phyloP scores from a whole-genome alignment of 2,329 filamentous ascomycete species.

The Penicillium oxalicum region DNA sequence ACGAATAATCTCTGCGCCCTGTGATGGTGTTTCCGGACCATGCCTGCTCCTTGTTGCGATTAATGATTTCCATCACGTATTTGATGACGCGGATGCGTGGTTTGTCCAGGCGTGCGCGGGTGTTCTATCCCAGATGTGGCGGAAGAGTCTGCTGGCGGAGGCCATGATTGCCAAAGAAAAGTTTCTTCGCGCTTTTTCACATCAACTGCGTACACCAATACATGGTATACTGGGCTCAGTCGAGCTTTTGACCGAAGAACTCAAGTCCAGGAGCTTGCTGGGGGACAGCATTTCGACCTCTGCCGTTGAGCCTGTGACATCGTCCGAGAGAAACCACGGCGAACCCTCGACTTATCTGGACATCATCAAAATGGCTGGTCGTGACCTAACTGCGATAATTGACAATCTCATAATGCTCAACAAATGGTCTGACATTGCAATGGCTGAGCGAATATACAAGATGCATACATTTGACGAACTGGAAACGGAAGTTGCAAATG shows the following conservation, averaged over 20 bases:
- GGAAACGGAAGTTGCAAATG: slow-evolving; percentile 2
- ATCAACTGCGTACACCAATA: slow-evolving; percentile 10
- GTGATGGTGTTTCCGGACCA: slow-evolving; percentile 6
- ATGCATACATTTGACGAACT: slow-evolving; percentile 4
- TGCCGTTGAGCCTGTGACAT: neutral
- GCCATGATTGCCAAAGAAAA: slow-evolving; percentile 11
- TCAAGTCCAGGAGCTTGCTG: neutral
- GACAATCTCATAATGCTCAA: slow-evolving; percentile 12
- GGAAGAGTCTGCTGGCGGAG: slow-evolving; percentile 4
- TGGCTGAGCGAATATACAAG: slow-evolving; percentile 6
- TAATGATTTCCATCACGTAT: slow-evolving; percentile 10
- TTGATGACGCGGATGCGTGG: slow-evolving; percentile 12
- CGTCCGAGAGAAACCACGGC: neutral
- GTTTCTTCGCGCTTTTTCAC: slow-evolving; percentile 11
- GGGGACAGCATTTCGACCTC: neutral
- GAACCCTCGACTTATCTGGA: slow-evolving; percentile 7
- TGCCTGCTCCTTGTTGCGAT: slow-evolving; percentile 9
- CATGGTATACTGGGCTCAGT: slow-evolving; percentile 12
- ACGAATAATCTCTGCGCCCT: slow-evolving; percentile 4
- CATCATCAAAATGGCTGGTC: slow-evolving; percentile 10
- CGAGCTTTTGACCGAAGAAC: slow-evolving; percentile 6
- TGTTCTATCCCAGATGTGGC: slow-evolving; percentile 10
- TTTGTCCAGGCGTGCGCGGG: slow-evolving; percentile 9
- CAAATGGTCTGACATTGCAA: slow-evolving; percentile 13
- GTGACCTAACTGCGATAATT: slow-evolving; percentile 8